phyloP scores from a whole-genome alignment of 345 rosid genomes.

The Abelmoschus esculentus region DNA sequence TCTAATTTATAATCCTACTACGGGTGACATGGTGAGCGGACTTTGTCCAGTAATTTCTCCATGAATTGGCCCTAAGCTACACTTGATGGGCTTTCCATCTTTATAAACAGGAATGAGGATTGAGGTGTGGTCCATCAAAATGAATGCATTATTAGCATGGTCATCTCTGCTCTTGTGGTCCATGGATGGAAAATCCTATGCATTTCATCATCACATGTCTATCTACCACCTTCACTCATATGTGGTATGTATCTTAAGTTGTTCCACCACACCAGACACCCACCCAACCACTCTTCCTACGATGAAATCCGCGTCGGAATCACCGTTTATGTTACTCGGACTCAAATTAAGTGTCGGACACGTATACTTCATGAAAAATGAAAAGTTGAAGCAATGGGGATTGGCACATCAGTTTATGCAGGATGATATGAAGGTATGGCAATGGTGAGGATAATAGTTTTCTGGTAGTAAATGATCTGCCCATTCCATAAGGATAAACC shows the following conservation, averaged over 20 bases:
- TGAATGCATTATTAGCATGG: neutral
- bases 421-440: neutral
- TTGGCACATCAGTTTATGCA: neutral
- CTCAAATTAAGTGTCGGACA: too few relatives aligned
- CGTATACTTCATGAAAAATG: too few relatives aligned
- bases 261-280: too few relatives aligned
- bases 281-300: too few relatives aligned
- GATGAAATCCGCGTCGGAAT: too few relatives aligned
- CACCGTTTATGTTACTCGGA: too few relatives aligned
- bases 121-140: neutral
- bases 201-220: neutral
- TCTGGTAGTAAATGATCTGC: neutral
- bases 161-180: neutral
- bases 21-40: too few relatives aligned
- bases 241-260: neutral
- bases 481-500: neutral
- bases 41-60: too few relatives aligned
- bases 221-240: too few relatives aligned
- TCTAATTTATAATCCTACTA: too few relatives aligned
- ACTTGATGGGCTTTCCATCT: neutral
- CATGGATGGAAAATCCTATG: neutral
- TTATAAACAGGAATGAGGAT: too few relatives aligned
- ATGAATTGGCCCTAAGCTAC: neutral
- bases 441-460: conserved; percentile 2
- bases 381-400: too few relatives aligned